Conservation (phyloP, 148 eudicot species). For the Silene conica region DNA sequence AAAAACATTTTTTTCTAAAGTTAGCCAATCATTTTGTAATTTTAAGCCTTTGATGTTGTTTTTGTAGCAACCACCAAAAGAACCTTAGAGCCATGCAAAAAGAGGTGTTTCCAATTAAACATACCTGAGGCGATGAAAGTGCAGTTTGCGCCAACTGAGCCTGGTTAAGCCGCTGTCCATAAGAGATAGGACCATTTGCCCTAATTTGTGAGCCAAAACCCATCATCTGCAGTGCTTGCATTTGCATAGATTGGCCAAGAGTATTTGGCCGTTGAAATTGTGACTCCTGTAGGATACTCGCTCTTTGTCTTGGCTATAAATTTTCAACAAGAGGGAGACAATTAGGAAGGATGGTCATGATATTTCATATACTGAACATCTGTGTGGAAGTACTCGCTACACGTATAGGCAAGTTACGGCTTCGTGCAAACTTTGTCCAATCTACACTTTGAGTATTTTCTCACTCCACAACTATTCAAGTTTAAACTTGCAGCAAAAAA, state of each 20-base stretch:
- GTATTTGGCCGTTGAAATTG: slow-evolving; percentile 62
- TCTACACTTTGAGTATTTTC: not conserved
- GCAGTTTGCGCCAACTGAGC: slow-evolving; percentile 61
- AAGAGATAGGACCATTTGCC: slow-evolving; percentile 55
- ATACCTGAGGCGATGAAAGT: slow-evolving; percentile 69
- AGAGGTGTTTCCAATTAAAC: slow-evolving; percentile 4
- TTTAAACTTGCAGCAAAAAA: not conserved
- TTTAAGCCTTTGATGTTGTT: no score
- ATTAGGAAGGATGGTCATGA: slow-evolving; percentile 6
- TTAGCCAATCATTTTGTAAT: not conserved
- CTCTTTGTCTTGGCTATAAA: slow-evolving; percentile 77
- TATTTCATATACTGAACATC: not conserved
- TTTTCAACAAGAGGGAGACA: not conserved
- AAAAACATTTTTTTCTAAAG: not conserved
- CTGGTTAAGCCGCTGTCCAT: slow-evolving; percentile 51
- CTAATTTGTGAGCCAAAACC: slow-evolving; percentile 67
- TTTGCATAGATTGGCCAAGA: slow-evolving; percentile 59
- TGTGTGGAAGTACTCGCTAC: not conserved
- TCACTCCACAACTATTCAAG: not conserved
- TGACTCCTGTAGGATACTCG: slow-evolving; percentile 66
- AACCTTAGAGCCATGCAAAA: not conserved
- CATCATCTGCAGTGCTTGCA: slow-evolving; percentile 82
- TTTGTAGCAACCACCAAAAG: not conserved
- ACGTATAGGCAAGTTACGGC: not conserved
- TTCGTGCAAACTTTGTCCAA: not conserved